These are phyloP conservation scores for Vaccinium vitisidaea DNA, from an alignment of 148 eudicot species.

Conservation along the genomic window DNA sequence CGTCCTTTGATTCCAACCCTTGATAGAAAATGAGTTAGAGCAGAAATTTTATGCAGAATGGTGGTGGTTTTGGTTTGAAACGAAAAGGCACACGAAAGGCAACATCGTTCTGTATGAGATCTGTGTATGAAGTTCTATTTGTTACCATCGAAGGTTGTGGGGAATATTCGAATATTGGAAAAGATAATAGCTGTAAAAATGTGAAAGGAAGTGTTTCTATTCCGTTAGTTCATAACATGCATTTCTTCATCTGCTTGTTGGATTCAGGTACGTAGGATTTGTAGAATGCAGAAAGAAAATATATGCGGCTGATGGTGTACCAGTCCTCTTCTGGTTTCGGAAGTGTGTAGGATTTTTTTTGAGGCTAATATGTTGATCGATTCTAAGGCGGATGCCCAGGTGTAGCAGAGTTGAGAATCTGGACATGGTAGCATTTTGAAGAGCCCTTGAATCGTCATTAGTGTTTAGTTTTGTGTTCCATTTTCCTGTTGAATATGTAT, in stretches of 20 bases:
- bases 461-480: background rate
- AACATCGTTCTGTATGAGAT: background rate
- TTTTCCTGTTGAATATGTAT: background rate
- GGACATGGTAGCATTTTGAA: background rate
- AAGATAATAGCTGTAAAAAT: background rate
- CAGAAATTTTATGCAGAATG: background rate
- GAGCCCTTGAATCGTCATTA: background rate
- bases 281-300: background rate
- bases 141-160: background rate
- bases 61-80: slow-evolving; percentile 1
- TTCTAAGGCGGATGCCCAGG: background rate
- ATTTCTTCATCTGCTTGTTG: background rate
- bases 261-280: background rate
- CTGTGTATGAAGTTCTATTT: background rate
- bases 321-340: background rate
- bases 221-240: background rate
- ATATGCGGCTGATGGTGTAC: background rate
- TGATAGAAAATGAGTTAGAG: background rate
- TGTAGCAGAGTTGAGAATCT: background rate
- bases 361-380: background rate
- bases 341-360: background rate
- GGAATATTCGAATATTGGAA: background rate
- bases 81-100: background rate
- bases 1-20: background rate
- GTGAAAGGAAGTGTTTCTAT: background rate